phyloP scores from a whole-genome alignment of 2,329 filamentous ascomycete species.

The Rugonectria rugulosa region DNA sequence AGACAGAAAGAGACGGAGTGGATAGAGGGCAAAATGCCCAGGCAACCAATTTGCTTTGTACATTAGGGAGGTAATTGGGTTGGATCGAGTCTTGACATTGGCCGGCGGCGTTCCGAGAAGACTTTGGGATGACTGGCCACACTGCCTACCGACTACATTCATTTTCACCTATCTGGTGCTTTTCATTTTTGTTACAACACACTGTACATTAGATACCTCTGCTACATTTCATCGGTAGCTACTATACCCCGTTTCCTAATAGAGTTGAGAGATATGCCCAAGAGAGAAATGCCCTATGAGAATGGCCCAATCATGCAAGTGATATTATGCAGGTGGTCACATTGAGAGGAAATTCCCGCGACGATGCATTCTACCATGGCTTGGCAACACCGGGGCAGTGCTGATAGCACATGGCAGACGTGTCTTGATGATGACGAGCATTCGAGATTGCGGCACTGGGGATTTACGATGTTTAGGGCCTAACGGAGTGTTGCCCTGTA shows the following conservation, averaged over 20 bases:
- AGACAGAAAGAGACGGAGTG: neutral
- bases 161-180: conserved; percentile 11
- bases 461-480: too few species aligned
- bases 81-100: neutral
- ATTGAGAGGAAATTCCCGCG: neutral
- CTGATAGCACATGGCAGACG: neutral
- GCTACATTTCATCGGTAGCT: neutral
- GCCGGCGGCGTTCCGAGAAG: neutral
- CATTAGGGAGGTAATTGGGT: conserved; percentile 1
- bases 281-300: too few species aligned
- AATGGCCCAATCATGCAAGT: neutral
- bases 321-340: neutral
- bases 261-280: neutral
- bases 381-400: conserved; percentile 3
- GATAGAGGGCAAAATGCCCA: conserved; percentile 1
- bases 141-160: conserved; percentile 8
- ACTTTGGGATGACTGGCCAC: conserved; percentile 3
- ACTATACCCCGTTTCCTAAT: neutral
- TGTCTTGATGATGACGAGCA: neutral
- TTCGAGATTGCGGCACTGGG: too few species aligned
- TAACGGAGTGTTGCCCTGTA: too few species aligned
- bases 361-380: neutral
- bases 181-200: neutral
- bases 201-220: neutral
- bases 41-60: conserved; percentile 12